Conservation (phyloP, 306 rosid genomes). For the Morella rubra region DNA sequence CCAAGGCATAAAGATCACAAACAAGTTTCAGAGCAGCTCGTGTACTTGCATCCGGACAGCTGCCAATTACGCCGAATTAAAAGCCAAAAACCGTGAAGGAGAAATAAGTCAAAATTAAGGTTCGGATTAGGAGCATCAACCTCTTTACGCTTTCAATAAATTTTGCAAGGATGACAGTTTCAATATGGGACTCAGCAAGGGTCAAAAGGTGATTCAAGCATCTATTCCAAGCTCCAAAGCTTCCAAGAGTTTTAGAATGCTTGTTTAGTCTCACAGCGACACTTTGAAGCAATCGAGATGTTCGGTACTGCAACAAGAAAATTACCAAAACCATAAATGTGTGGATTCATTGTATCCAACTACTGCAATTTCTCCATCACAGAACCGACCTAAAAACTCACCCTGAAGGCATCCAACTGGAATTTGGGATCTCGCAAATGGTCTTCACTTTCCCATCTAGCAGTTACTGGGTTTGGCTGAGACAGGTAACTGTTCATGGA, state of each 20-base stretch:
- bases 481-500: constrained; percentile 91
- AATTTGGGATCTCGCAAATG: constrained; percentile 89
- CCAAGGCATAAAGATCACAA: constrained; percentile 94
- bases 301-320: constrained; percentile 71
- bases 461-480: constrained; percentile 94
- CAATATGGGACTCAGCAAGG: constrained; percentile 92
- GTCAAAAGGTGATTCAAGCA: constrained; percentile 96
- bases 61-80: constrained; percentile 34
- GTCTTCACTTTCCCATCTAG: constrained; percentile 87
- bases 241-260: constrained; percentile 83
- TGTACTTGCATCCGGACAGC: constrained; percentile 76
- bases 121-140: constrained; percentile 37
- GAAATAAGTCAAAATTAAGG: constrained; percentile 14
- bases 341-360: neutral
- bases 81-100: constrained; percentile 22
- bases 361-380: neutral
- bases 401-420: constrained; percentile 97
- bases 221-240: constrained; percentile 95
- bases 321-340: constrained; percentile 15
- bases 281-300: constrained; percentile 92
- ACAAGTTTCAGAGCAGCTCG: constrained; percentile 82
- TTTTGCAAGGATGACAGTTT: constrained; percentile 83
- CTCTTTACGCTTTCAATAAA: constrained; percentile 84
- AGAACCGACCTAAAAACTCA: constrained; percentile 47
- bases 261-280: constrained; percentile 77